These are phyloP conservation scores for Agaricus subrufescens DNA, from an alignment of 768 basidiomycete genomes.

Conservation along the genomic window DNA sequence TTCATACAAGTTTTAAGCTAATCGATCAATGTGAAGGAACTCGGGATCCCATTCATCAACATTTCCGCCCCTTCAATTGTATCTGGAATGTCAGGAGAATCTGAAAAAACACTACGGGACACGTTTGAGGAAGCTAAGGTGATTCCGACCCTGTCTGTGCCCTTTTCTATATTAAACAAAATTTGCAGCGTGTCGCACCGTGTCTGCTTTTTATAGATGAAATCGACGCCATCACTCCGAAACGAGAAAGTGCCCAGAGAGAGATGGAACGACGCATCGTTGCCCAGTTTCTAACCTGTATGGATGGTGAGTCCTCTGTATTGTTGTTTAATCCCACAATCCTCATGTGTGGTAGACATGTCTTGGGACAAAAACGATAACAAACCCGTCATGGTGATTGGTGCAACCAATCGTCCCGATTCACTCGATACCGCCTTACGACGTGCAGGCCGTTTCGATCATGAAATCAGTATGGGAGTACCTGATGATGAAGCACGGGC, in stretches of 20 bases:
- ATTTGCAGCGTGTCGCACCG: slow-evolving; percentile 72
- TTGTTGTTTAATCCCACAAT: not conserved
- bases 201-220: slow-evolving; percentile 97
- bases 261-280: slow-evolving; percentile 99
- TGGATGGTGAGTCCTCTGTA: slow-evolving; percentile 74
- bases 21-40: slow-evolving; percentile 52
- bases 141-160: slow-evolving; percentile 12
- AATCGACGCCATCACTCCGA: slow-evolving; percentile 96
- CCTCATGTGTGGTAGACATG: slow-evolving; percentile 53
- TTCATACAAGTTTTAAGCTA: not conserved
- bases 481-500: slow-evolving; percentile 88
- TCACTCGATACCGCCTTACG: slow-evolving; percentile 91
- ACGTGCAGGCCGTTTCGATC: slow-evolving; percentile 92
- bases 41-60: slow-evolving; percentile 88
- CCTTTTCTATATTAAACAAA: not conserved
- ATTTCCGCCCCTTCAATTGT: slow-evolving; percentile 96
- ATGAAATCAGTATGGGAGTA: slow-evolving; percentile 97
- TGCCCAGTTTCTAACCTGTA: slow-evolving; percentile 95
- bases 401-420: slow-evolving; percentile 95
- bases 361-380: slow-evolving; percentile 94
- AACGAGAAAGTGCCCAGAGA: slow-evolving; percentile 94
- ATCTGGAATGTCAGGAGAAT: slow-evolving; percentile 98
- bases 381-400: slow-evolving; percentile 91
- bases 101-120: slow-evolving; percentile 92
- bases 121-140: slow-evolving; percentile 98